phyloP scores from a whole-genome alignment of 139 green algal species.

The Pedinophyceae sp. region DNA sequence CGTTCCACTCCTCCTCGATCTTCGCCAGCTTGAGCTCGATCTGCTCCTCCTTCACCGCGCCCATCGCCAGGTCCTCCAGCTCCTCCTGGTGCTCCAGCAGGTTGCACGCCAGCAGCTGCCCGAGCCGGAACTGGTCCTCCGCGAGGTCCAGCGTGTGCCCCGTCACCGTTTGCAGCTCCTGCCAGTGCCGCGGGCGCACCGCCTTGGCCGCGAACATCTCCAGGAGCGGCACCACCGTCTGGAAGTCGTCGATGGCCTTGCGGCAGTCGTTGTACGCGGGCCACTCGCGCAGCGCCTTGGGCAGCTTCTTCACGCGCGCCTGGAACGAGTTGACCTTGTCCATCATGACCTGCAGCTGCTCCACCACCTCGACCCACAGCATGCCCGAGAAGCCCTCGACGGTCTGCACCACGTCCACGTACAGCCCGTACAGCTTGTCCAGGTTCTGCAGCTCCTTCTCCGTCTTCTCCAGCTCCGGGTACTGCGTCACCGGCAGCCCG shows the following conservation, averaged over 20 bases:
- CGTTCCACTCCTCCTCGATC: slow-evolving; percentile 43
- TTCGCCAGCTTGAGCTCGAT: slow-evolving; percentile 67
- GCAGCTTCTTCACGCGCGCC: slow-evolving; percentile 60
- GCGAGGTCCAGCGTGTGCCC: slow-evolving; percentile 56
- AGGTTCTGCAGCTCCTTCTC: slow-evolving; percentile 56
- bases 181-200: slow-evolving; percentile 70
- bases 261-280: slow-evolving; percentile 72
- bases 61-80: slow-evolving; percentile 66
- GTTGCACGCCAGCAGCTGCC: slow-evolving; percentile 68
- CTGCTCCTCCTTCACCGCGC: slow-evolving; percentile 78
- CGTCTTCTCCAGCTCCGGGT: slow-evolving; percentile 73
- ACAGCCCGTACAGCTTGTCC: slow-evolving; percentile 54
- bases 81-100: slow-evolving; percentile 59
- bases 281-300: slow-evolving; percentile 76
- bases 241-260: slow-evolving; percentile 76
- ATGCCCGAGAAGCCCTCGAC: slow-evolving; percentile 72
- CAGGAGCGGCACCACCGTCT: slow-evolving; percentile 66
- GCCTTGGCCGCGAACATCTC: slow-evolving; percentile 50
- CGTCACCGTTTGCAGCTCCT: slow-evolving; percentile 58
- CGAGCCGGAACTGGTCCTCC: slow-evolving; percentile 77
- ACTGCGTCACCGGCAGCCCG: slow-evolving; percentile 67
- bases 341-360: slow-evolving; percentile 70
- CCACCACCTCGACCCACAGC: slow-evolving; percentile 78
- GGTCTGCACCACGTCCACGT: slow-evolving; percentile 76
- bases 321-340: slow-evolving; percentile 56